Evolutionary conservation across 2,329 filamentous ascomycete genomes (phyloP).

Genomic region (Chaetoscypha palmicola): DNA sequence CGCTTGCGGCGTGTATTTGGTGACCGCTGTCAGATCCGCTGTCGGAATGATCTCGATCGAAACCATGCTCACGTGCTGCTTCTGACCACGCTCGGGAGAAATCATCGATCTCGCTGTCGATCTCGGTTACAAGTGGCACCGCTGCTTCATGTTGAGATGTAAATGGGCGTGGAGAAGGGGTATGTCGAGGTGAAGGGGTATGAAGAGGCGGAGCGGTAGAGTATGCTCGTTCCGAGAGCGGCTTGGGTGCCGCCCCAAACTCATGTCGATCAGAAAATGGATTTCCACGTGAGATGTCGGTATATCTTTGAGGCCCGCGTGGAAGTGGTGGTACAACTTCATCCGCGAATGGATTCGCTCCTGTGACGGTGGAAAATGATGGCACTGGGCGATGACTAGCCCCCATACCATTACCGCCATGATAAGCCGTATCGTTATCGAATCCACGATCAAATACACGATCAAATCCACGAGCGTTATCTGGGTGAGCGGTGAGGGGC

Average conservation of each 20-base stretch:
- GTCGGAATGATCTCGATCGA: slow-evolving; percentile 1
- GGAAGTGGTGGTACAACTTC: not conserved
- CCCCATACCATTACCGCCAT: slow-evolving; percentile 4
- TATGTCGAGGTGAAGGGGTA: slow-evolving; percentile 1
- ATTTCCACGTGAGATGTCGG: not conserved
- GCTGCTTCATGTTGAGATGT: too few relatives aligned
- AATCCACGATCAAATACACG: not conserved
- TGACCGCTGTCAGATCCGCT: not conserved
- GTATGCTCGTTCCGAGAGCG: slow-evolving; percentile 1
- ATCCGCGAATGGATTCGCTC: slow-evolving; percentile 6
- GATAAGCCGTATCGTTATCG: slow-evolving; percentile 5
- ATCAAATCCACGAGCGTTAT: not conserved
- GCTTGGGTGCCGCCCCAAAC: not conserved
- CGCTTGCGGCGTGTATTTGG: not conserved
- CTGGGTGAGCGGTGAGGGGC: slow-evolving; percentile 8
- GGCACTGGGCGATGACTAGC: not conserved
- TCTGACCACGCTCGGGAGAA: slow-evolving; percentile 12
- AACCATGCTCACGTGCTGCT: not conserved
- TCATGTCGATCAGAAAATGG: not conserved
- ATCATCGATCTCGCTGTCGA: slow-evolving; percentile 11
- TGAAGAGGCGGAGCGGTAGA: not conserved
- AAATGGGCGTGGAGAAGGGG: not conserved
- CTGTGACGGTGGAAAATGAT: slow-evolving; percentile 1
- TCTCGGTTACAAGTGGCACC: slow-evolving; percentile 2
- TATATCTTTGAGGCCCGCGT: not conserved